Percentiles rank a stretch among this genome's conserved stretches.
Conservation (phyloP, 495 filamentous ascomycete species). For the Penicillium pulvis region DNA sequence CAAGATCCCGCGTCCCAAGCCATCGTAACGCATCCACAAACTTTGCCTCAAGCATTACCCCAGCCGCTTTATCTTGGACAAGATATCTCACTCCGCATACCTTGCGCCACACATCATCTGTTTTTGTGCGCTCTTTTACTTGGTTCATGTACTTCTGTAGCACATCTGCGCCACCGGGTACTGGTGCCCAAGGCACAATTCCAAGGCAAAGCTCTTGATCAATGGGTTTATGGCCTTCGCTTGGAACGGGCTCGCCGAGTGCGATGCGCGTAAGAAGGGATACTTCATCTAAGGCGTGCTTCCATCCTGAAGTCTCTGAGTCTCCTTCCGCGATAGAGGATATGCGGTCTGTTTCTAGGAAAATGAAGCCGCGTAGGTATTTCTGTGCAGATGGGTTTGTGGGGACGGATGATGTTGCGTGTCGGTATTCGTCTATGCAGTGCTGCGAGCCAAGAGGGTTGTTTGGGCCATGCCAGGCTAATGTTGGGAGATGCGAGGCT, state of each 20-base stretch:
- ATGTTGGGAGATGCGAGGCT: constrained; percentile 57
- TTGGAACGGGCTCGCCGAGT: constrained; percentile 53
- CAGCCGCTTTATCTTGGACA: constrained; percentile 71
- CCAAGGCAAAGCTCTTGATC: constrained; percentile 61
- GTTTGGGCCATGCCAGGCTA: constrained; percentile 64
- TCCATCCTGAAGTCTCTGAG: constrained; percentile 43
- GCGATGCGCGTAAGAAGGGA: constrained; percentile 65
- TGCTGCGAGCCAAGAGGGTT: constrained; percentile 60
- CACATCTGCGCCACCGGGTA: constrained; percentile 57
- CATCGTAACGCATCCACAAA: constrained; percentile 73
- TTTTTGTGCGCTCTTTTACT: constrained; percentile 36
- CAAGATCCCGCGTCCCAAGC: constrained; percentile 60
- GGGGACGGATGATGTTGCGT: constrained; percentile 24
- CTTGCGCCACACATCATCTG: constrained; percentile 47
- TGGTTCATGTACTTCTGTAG: constrained; percentile 52
- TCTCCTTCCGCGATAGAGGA: constrained; percentile 49
- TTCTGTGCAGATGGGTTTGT: constrained; percentile 13
- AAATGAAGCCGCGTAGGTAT: constrained; percentile 67
- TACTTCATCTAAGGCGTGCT: constrained; percentile 69
- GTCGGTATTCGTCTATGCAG: constrained; percentile 61
- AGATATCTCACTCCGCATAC: constrained; percentile 78
- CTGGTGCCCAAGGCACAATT: constrained; percentile 80
- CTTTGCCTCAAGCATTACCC: constrained; percentile 57
- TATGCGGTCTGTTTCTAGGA: constrained; percentile 79
- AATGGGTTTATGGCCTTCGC: constrained; percentile 58